Evolutionary conservation across 345 rosid species (phyloP).

Genomic region (Viola odorata): DNA sequence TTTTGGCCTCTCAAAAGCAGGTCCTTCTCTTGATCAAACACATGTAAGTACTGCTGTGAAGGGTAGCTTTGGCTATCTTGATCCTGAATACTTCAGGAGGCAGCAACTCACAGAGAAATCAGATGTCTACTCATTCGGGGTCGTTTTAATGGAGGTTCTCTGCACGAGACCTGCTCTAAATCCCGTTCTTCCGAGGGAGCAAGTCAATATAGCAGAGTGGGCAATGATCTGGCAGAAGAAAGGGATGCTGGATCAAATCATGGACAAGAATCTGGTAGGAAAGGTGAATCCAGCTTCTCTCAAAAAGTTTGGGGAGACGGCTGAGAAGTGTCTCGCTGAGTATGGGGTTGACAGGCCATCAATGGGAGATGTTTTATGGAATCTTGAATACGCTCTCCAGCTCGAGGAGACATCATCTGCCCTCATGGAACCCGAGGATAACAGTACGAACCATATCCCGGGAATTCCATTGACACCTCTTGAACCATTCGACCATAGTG

Average conservation of each 20-base stretch:
- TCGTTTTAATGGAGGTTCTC: constrained; percentile 94
- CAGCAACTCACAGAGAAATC: constrained; percentile 96
- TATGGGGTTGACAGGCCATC: constrained; percentile 90
- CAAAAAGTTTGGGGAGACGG: constrained; percentile 92
- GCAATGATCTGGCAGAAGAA: constrained; percentile 97
- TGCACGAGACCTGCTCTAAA: constrained; percentile 95
- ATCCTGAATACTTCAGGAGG: constrained; percentile 97
- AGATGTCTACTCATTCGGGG: constrained; percentile 96
- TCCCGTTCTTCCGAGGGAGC: constrained; percentile 94
- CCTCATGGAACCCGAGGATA: constrained; percentile 86
- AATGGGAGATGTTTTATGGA: constrained; percentile 99
- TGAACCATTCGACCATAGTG: constrained; percentile 85
- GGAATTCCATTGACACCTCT: constrained; percentile 80
- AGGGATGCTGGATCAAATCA: constrained; percentile 91
- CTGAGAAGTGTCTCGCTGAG: constrained; percentile 96
- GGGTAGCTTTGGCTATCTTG: constrained; percentile 98
- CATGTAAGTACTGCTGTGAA: constrained; percentile 99
- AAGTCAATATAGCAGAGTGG: constrained; percentile 99
- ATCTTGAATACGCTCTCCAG: constrained; percentile 89
- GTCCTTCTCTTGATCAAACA: constrained; percentile 87
- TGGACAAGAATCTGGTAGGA: constrained; percentile 78
- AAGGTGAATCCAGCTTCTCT: constrained; percentile 87
- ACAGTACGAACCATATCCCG: constrained; percentile 89
- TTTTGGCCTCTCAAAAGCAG: constrained; percentile 94
- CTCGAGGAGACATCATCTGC: constrained; percentile 89